These are phyloP conservation scores for Proliferodiscus dingleyae DNA, from an alignment of 2,329 filamentous ascomycete genomes.

Conservation along the genomic window DNA sequence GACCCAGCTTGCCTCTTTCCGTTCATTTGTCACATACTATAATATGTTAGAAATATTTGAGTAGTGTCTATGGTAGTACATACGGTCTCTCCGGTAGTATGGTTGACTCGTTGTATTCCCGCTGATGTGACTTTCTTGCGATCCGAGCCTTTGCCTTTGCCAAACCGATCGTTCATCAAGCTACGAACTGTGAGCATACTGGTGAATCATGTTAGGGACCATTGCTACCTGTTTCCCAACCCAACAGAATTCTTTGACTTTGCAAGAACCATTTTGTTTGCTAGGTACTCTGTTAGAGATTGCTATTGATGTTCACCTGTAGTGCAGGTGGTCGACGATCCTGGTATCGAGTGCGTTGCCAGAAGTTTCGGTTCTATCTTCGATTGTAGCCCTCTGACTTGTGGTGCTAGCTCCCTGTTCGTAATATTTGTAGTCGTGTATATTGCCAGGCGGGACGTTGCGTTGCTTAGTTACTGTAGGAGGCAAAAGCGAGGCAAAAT, in stretches of 20 bases:
- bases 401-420: too few relatives aligned
- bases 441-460: neutral
- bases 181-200: conserved; percentile 35
- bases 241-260: conserved; percentile 96
- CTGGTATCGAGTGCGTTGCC: too few relatives aligned
- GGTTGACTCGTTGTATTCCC: conserved; percentile 58
- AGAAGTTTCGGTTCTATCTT: too few relatives aligned
- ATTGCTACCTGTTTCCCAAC: conserved; percentile 64
- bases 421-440: neutral
- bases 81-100: conserved; percentile 73
- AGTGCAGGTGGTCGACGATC: too few relatives aligned
- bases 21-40: conserved; percentile 84
- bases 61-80: conserved; percentile 11
- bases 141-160: conserved; percentile 81
- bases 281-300: neutral
- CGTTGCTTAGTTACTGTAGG: conserved; percentile 2
- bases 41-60: conserved; percentile 20
- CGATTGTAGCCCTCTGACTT: too few relatives aligned
- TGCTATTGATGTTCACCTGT: neutral
- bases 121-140: conserved; percentile 66
- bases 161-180: conserved; percentile 98
- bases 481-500: conserved; percentile 1
- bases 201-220: neutral
- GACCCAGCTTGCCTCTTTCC: conserved; percentile 90
- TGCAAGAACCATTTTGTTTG: conserved; percentile 60